These are phyloP conservation scores for Metarhizium humberi DNA, from an alignment of 2,329 filamentous ascomycete species.

Conservation along the genomic window DNA sequence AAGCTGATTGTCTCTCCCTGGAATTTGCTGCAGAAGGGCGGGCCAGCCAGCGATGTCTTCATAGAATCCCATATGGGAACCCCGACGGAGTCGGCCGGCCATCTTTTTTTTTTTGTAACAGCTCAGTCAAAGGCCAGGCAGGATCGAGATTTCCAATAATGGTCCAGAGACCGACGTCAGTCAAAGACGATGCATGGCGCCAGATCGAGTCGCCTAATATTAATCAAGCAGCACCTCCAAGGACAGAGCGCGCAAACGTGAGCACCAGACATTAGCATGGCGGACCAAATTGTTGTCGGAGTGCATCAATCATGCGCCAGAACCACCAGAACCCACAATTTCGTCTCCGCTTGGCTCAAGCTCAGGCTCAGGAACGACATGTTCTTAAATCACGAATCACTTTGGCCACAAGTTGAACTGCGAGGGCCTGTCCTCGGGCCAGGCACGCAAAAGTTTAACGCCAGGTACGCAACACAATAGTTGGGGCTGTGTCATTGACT, in stretches of 20 bases:
- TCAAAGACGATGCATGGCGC: background rate
- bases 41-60: background rate
- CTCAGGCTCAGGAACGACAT: background rate
- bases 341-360: background rate
- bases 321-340: background rate
- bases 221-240: background rate
- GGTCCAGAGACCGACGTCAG: background rate
- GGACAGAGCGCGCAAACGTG: background rate
- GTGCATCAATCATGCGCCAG: background rate
- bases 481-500: background rate
- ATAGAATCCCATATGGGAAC: background rate
- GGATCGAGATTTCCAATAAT: background rate
- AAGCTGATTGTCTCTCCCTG: background rate
- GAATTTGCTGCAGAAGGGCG: background rate
- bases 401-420: background rate
- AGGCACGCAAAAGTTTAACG: background rate
- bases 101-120: background rate
- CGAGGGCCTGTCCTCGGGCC: background rate
- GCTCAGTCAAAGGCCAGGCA: background rate
- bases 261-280: background rate
- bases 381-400: background rate
- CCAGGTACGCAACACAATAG: background rate
- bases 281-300: background rate
- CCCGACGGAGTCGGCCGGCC: background rate
- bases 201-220: background rate